A percentile compares a stretch with the other conserved stretches of the same genome.
Evolutionary conservation across 176 grass and related monocot species (phyloP).

Genomic region (Cenchrus fungigraminus): DNA sequence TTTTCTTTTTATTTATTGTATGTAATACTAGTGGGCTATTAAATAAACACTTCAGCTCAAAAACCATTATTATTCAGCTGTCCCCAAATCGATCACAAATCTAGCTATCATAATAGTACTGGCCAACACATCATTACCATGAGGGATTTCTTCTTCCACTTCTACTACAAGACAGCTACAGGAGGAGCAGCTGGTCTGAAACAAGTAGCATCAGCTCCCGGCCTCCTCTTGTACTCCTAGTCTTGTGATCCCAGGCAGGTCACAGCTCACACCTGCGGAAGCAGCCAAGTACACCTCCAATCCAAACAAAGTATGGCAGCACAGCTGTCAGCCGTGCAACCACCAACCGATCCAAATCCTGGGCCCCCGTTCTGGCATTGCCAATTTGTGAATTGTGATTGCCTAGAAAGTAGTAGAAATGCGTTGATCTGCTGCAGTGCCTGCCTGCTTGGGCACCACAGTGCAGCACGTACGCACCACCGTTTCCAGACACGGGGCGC

Average conservation of each 20-base stretch:
- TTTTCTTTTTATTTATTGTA: neutral
- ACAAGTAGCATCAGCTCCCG: neutral
- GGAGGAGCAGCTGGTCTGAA: neutral
- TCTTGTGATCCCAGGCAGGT: slow-evolving; percentile 1
- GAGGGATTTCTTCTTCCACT: too few species aligned
- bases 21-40: too few species aligned
- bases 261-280: slow-evolving; percentile 12
- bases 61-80: too few species aligned
- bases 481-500: neutral
- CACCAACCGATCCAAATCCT: neutral
- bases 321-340: slow-evolving; percentile 13
- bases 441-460: neutral
- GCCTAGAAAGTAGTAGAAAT: too few species aligned
- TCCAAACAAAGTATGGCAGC: neutral
- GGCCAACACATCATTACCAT: neutral
- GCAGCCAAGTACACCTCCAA: neutral
- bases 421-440: neutral
- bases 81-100: too few species aligned
- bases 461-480: neutral
- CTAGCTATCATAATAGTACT: neutral
- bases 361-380: neutral
- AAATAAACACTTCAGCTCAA: neutral
- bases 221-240: neutral
- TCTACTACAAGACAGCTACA: neutral
- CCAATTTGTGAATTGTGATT: too few species aligned